Base-by-base conservation (phyloP, 2,329 filamentous ascomycete genomes). In the Diplocarpon mali region DNA sequence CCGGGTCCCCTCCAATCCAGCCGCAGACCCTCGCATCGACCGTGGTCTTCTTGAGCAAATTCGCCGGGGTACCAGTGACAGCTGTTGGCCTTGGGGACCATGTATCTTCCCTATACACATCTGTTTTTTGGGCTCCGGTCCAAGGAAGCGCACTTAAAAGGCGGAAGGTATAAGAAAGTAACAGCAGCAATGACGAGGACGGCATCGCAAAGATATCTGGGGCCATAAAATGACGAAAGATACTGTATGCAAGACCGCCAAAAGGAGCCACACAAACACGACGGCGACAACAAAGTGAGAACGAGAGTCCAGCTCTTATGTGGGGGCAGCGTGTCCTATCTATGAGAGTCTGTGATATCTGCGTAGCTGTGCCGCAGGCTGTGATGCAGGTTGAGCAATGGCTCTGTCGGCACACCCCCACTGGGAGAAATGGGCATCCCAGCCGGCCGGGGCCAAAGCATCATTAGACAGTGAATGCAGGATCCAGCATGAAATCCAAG, bases 81-180 rank as follows among this genome's bases (percentile, higher is more conserved):
- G 45, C 42, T n/a, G 57, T 60, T 15, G 57, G 57, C 37, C 47
- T 40, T 24, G 57, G 57, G 13, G 56, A 55, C 57, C 57, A 59
- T 17, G 52, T 47, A 41, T 54, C 51, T 20, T 47, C 40, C 39
- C 47, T 41, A 40, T 60, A 59, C 3, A 47, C 51, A 42, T 47
- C 47, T 34, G 57, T 60, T 31, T 50, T 36, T 40, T 47, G 29
- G 5, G 57, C 42, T 37, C 45, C 51, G 8, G 50, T 32, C 56
- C 55, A 60, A 29, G 57, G 57, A 20, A 54, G 43, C 14, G 57
- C 57, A 24, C 50, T 52, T 14, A 46, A 44, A 14, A 46, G 35
- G 29, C 48, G 45, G 16, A 57, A 51, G 3, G 47, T 41, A 17
- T 51, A 24, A 12, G 48, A 56, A 31, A 58, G 51, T 2, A 57